Percentiles rank a stretch among this genome's conserved stretches.
Conservation (phyloP, 129 eudicot species). For the Flaveria bidentis region DNA sequence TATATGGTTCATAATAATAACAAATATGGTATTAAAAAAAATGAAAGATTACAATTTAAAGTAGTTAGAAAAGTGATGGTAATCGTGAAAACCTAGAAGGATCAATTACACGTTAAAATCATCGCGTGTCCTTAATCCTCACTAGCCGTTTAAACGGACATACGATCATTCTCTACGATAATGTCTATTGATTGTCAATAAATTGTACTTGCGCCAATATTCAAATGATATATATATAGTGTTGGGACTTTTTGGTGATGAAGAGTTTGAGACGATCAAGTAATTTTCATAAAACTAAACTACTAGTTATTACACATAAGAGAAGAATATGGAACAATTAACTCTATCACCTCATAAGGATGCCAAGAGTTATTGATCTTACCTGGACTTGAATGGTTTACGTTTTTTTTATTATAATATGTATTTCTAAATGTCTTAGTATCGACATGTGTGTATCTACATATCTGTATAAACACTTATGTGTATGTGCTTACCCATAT, state of each 20-base stretch:
- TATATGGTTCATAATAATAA: background rate
- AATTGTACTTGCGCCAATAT: background rate
- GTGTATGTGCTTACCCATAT: background rate
- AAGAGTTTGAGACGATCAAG: background rate
- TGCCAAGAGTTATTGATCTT: slow-evolving; percentile 8
- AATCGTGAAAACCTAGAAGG: background rate
- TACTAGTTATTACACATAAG: background rate
- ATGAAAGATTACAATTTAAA: background rate
- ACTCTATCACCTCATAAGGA: background rate
- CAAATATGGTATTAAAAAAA: background rate
- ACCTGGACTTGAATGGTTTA: slow-evolving; percentile 2
- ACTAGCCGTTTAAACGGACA: background rate
- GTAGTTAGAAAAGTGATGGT: background rate
- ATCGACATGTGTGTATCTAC: background rate
- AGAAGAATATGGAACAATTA: background rate
- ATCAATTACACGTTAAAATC: background rate
- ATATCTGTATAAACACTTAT: background rate
- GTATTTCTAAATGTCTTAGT: background rate
- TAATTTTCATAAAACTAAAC: background rate
- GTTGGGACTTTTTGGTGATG: background rate
- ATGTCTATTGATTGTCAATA: background rate
- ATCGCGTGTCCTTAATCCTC: background rate
- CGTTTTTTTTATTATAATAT: background rate
- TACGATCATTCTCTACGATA: background rate
- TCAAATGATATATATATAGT: background rate